A percentile compares a stretch with the other conserved stretches of the same genome.
phyloP scores from a whole-genome alignment of 495 filamentous ascomycete genomes.

The Neurospora sp. region DNA sequence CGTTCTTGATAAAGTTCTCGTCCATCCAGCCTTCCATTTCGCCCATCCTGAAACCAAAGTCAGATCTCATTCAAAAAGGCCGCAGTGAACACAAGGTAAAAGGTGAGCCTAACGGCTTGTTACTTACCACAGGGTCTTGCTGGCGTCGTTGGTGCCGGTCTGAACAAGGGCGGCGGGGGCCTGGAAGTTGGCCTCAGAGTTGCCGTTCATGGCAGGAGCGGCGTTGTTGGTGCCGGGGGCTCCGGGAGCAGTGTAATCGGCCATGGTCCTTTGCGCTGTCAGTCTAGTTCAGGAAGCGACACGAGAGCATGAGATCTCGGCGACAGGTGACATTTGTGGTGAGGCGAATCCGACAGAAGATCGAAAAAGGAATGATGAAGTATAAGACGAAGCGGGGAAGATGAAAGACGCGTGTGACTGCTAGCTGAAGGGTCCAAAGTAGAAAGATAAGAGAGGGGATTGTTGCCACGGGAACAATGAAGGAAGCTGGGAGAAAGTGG shows the following conservation, averaged over 20 bases:
- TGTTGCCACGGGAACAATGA: neutral
- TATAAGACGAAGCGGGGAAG: neutral
- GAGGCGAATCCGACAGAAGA: neutral
- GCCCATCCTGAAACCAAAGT: slow-evolving; percentile 72
- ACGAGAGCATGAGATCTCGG: neutral
- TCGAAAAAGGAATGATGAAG: neutral
- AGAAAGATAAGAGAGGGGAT: neutral
- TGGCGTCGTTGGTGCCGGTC: slow-evolving; percentile 16
- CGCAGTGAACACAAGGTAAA: neutral
- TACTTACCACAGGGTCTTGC: slow-evolving; percentile 37
- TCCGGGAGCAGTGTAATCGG: slow-evolving; percentile 17
- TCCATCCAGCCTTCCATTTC: slow-evolving; percentile 99
- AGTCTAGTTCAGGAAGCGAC: neutral
- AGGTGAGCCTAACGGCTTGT: neutral
- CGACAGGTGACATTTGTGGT: neutral
- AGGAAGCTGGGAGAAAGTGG: neutral
- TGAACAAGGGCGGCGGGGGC: slow-evolving; percentile 5
- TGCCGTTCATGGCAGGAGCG: slow-evolving; percentile 23
- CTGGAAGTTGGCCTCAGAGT: slow-evolving; percentile 11
- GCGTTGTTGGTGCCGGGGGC: slow-evolving; percentile 14
- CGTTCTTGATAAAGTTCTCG: slow-evolving; percentile 91
- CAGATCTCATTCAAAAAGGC: slow-evolving; percentile 1
- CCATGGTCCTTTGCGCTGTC: slow-evolving; percentile 11
- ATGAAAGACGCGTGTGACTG: neutral
- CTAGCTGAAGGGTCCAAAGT: neutral